Percentiles rank a stretch among this genome's conserved stretches.
These are phyloP conservation scores for Lasiosphaeria ovina DNA, from an alignment of 495 filamentous ascomycete genomes.

Conservation along the genomic window DNA sequence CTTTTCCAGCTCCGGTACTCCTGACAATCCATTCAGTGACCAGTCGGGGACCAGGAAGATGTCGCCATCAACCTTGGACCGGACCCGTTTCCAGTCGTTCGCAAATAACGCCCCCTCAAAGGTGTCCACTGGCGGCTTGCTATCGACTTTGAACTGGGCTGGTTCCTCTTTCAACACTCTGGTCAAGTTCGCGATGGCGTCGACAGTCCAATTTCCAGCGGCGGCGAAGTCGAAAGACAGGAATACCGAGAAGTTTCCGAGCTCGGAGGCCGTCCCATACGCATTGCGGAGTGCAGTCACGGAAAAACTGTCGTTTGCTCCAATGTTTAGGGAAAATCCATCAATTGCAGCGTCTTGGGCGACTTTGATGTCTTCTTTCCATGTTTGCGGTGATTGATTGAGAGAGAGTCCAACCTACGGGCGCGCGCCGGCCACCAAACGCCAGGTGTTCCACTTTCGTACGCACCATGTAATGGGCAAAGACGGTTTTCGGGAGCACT, in stretches of 20 bases:
- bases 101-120: conserved; percentile 27
- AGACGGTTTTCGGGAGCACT: conserved; percentile 27
- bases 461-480: conserved; percentile 42
- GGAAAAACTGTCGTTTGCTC: conserved; percentile 26
- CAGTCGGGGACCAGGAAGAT: conserved; percentile 33
- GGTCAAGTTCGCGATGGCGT: conserved; percentile 27
- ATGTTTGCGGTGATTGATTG: conserved; percentile 27
- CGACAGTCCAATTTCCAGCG: conserved; percentile 23
- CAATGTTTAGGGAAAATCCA: conserved; percentile 28
- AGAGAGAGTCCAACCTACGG: conserved; percentile 27
- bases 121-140: conserved; percentile 29
- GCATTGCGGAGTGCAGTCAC: conserved; percentile 18
- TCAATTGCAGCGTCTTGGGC: conserved; percentile 27
- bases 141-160: conserved; percentile 31
- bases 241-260: conserved; percentile 39
- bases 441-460: too few relatives aligned
- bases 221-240: conserved; percentile 41
- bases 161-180: conserved; percentile 24
- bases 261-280: conserved; percentile 31
- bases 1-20: conserved; percentile 53
- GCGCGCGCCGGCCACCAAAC: too few relatives aligned
- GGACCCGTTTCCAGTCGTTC: conserved; percentile 27
- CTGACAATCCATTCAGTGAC: conserved; percentile 6
- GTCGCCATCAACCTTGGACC: conserved; percentile 24
- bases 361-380: conserved; percentile 31